phyloP scores from a whole-genome alignment of 1,284 basidiomycete genomes.

The Austroboletus novae-zelandiae region DNA sequence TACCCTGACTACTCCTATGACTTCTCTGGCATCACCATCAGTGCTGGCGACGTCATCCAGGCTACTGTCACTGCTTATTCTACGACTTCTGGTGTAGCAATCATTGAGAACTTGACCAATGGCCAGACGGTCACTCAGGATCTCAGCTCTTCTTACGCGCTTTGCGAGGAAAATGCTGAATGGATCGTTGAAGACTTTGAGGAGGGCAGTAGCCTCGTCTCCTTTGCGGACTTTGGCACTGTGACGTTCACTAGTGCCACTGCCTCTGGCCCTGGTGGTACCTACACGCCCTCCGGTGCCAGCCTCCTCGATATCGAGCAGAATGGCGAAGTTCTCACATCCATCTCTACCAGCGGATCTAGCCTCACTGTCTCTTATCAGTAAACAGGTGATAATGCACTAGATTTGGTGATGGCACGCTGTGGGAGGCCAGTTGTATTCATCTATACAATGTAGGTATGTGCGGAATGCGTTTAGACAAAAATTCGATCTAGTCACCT shows the following conservation, averaged over 20 bases:
- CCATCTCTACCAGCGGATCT: slow-evolving; percentile 5
- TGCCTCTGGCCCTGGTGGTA: slow-evolving; percentile 8
- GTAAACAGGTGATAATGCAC: neutral
- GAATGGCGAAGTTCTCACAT: slow-evolving; percentile 11
- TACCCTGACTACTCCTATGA: neutral
- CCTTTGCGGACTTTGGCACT: slow-evolving; percentile 19
- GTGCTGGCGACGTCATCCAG: neutral
- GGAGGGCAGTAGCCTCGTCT: neutral
- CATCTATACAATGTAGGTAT: no score
- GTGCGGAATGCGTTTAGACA: no score
- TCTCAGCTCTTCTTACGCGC: slow-evolving; percentile 4
- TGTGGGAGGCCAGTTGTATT: no score
- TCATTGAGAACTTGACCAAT: slow-evolving; percentile 19
- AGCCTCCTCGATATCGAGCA: slow-evolving; percentile 17
- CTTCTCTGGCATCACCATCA: neutral
- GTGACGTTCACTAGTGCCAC: slow-evolving; percentile 16
- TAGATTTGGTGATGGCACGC: no score
- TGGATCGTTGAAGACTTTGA: slow-evolving; percentile 27
- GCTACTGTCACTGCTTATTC: neutral
- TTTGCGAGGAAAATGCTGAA: slow-evolving; percentile 16
- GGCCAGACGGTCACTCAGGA: slow-evolving; percentile 3
- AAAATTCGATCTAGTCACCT: no score
- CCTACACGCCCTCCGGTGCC: slow-evolving; percentile 17
- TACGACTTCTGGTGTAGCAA: neutral
- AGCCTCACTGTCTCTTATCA: slow-evolving; percentile 2